Evolutionary conservation across 345 rosid genomes (phyloP).

Genomic region (Rhizophora apiculata): DNA sequence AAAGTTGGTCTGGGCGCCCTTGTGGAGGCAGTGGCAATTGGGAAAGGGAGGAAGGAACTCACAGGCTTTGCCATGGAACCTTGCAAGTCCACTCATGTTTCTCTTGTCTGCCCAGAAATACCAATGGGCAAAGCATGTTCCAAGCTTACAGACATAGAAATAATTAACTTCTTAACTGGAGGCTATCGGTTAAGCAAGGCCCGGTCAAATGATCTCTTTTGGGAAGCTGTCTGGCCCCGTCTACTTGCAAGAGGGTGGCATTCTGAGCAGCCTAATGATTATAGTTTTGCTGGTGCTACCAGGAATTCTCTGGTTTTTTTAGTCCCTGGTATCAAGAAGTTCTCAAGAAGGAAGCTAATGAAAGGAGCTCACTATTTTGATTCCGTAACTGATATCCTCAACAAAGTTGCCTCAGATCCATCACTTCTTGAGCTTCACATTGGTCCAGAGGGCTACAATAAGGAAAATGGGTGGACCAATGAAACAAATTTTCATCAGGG

Average conservation of each 20-base stretch:
- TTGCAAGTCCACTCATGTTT: conserved; percentile 41
- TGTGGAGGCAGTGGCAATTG: conserved; percentile 49
- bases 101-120: conserved; percentile 42
- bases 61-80: conserved; percentile 54
- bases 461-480: conserved; percentile 19
- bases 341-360: conserved; percentile 65
- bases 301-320: conserved; percentile 69
- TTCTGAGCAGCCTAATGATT: conserved; percentile 67
- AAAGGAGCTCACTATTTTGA: conserved; percentile 79
- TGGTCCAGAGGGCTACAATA: conserved; percentile 19
- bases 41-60: conserved; percentile 62
- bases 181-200: conserved; percentile 75
- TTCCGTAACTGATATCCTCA: conserved; percentile 54
- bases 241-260: conserved; percentile 89
- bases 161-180: conserved; percentile 62
- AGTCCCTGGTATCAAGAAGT: conserved; percentile 62
- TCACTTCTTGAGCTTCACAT: conserved; percentile 49
- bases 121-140: conserved; percentile 63
- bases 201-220: conserved; percentile 70
- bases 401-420: conserved; percentile 47
- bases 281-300: conserved; percentile 27
- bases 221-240: conserved; percentile 98
- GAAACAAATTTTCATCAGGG: conserved; percentile 29
- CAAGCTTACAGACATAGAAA: conserved; percentile 49
- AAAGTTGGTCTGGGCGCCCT: conserved; percentile 40